Evolutionary conservation across 2,329 filamentous ascomycete species (phyloP), one percentile per base, ranked within the genome.

Genomic region (Epichloe amarillans): DNA sequence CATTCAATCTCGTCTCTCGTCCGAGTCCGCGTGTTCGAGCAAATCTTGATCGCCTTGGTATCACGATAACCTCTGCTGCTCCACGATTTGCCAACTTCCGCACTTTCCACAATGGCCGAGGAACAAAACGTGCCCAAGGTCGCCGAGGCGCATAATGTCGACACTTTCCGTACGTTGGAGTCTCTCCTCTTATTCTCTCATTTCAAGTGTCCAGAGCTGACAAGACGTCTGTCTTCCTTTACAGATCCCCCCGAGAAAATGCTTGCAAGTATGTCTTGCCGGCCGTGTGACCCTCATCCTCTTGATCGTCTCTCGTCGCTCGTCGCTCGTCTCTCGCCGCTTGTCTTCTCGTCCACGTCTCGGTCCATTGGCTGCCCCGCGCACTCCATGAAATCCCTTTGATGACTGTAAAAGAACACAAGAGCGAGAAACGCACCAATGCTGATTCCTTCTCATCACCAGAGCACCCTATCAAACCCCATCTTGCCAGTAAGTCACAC

Each of bases 71-170:
- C 21, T 41, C 23, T 40, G 36, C 37, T 47, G 49, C 43, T n/a
- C 3, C 36, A 35, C 49, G 45, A 19, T 40, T 30, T 30, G 33
- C 43, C 37, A 37, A 19, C 30, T 23, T 21, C 23, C 36, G 21
- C 19, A 23, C 36, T 37, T 23, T 50, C 17, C 39, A 61, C 55
- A 54, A 78, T 79, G 75, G 70, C 70, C 61, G 69, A 62, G 55
- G 66, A 67, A 52, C 57, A 66, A 56, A 59, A 58, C 72, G 65
- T 63, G 60, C 58, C 77, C 76, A 46, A 82, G 61, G 84, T 89
- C 61, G 74, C 76, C 54, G 86, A 89, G 74, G 84, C 85, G 62
- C 84, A 88, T 68, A 70, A 82, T 63, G 84, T 88, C 59, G 82
- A 87, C 68, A 89, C 84, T 19, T 88, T 73, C 63, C 78, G 80